Base-by-base conservation (phyloP, 2,329 filamentous ascomycete genomes). In the Aspergillus tanneri region DNA sequence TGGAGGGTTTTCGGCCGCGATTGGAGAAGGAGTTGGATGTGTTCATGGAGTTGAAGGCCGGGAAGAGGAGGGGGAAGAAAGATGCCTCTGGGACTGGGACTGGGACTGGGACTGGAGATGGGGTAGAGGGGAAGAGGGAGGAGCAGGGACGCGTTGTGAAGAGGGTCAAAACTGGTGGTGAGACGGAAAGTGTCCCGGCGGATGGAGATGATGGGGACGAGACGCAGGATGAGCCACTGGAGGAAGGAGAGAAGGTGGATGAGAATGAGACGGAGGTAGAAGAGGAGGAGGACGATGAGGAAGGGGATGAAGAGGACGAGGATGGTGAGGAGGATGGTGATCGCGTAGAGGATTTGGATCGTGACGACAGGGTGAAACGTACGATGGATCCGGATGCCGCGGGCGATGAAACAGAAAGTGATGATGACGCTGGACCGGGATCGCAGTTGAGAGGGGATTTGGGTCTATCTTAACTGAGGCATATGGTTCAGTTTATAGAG, bases 11-110 rank as follows among this genome's bases (percentile, higher is more conserved):
- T 62, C 68, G 80, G 1, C 73, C 76, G 5, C 71, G 80, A 18
- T 69, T 85, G 34, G 79, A 85, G 60, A 76, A 77, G 18, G 82
- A 86, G 67, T 68, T 85, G 35, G 75, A 77, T 49, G 64, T 64
- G 6, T 75, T 70, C 52, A 72, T 69, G 22, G 72, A 74, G 47
- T 60, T 72, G 53, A 72, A 72, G 49, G 72, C 69, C 25, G 64
- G 67, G 22, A 73, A 72, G 57, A 64, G 56, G 73, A n/a, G 12
- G 39, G 37, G 27, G 46, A 30, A 18, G 53, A 52, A 52, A 11
- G 55, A 55, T 48, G n/a, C n/a, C n/a, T n/a, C n/a, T n/a, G 51
- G 37, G 19, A 50, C 61, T 49, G 54, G 41, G n/a, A 38, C 35
- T 35, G 32, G 28, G 38, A 48, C 28, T 23, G 48, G 19, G 39